These are phyloP conservation scores for Mrakia blollopis DNA, from an alignment of 768 basidiomycete species.

Conservation along the genomic window DNA sequence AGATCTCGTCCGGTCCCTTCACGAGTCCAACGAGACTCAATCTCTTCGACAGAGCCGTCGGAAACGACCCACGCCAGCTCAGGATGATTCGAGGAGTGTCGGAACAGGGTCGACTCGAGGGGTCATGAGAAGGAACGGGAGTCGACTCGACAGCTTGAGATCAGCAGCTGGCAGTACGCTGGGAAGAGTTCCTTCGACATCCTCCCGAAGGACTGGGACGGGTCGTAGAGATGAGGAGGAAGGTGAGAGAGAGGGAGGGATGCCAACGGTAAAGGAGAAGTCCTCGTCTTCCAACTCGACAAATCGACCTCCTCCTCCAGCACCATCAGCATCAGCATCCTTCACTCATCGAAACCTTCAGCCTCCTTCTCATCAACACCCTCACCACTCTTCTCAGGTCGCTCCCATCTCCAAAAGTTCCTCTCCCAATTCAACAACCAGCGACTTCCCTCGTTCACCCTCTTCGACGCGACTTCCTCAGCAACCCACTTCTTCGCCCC, in stretches of 20 bases:
- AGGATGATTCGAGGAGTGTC: neutral
- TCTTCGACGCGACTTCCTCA: neutral
- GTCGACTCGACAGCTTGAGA: neutral
- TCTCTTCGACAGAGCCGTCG: neutral
- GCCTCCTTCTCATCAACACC: neutral
- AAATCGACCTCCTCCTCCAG: neutral
- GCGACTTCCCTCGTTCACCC: neutral
- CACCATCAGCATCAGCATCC: neutral
- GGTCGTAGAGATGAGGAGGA: neutral
- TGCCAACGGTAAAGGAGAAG: neutral
- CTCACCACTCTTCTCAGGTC: neutral
- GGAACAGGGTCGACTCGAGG: neutral
- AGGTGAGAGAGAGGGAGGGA: neutral
- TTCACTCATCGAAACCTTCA: neutral
- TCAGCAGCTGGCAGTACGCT: neutral
- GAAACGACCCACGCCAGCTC: no score
- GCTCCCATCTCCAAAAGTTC: neutral
- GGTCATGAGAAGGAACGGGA: neutral
- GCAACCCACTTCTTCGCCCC: neutral
- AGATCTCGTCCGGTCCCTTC: slow-evolving; percentile 5
- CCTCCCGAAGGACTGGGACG: neutral
- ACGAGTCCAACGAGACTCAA: neutral
- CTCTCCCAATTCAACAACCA: neutral
- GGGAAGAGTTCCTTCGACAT: neutral
- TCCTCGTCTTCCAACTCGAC: neutral